Percentiles rank a stretch among this genome's conserved stretches.
Conservation (phyloP, 78 protist genomes). For the Pigoraptor vietnamica region DNA sequence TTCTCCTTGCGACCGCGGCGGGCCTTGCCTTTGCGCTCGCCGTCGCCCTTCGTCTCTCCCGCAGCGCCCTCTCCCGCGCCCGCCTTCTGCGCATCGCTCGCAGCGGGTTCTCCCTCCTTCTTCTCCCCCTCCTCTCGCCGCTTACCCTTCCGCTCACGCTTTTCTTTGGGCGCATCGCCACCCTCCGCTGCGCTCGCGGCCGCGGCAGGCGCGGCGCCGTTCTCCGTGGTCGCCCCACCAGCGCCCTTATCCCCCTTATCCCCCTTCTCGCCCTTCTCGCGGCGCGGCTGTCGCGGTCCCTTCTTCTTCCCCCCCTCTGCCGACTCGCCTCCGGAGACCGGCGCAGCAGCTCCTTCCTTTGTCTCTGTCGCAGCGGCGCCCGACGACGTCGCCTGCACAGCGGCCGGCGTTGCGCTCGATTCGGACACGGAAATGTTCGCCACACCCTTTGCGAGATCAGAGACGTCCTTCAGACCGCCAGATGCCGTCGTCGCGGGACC, state of each 20-base stretch:
- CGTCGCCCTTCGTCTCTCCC: no score
- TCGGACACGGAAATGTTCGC: background rate
- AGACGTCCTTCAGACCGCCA: background rate
- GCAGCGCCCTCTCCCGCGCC: background rate
- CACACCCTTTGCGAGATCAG: background rate
- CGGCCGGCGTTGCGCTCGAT: background rate
- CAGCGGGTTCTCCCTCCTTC: no score
- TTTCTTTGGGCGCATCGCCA: background rate
- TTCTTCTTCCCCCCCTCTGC: no score
- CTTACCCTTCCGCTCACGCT: background rate
- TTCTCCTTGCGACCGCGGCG: no score
- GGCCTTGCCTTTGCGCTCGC: no score
- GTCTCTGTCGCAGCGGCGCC: no score
- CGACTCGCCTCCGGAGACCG: no score
- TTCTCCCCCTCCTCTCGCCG: background rate
- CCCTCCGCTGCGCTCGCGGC: background rate
- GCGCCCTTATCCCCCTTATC: no score
- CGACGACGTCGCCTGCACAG: background rate
- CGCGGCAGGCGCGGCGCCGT: background rate
- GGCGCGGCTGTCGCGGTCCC: no score
- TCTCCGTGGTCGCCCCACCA: no score
- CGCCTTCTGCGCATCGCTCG: background rate
- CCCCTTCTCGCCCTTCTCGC: no score
- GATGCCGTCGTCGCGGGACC: background rate
- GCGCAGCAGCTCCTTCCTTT: no score